phyloP scores from a whole-genome alignment of 805 yeast species.

The Wickerhamomyces queroliae region DNA sequence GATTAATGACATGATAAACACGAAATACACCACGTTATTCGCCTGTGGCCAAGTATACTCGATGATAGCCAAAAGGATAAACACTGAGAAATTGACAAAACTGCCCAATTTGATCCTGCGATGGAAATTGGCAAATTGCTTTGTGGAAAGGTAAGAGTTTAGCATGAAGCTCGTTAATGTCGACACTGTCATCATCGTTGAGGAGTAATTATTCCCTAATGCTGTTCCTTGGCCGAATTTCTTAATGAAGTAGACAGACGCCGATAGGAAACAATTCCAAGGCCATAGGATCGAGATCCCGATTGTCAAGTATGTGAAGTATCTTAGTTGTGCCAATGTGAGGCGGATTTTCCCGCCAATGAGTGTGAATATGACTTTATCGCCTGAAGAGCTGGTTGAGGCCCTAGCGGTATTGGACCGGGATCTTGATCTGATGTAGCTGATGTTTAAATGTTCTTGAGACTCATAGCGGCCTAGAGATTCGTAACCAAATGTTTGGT shows the following conservation, averaged over 20 bases:
- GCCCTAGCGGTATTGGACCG: too few species aligned
- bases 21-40: slow-evolving; percentile 28
- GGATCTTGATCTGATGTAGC: neutral
- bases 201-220: slow-evolving; percentile 56
- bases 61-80: slow-evolving; percentile 28
- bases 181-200: slow-evolving; percentile 85
- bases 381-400: too few species aligned
- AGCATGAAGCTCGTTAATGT: slow-evolving; percentile 59
- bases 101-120: slow-evolving; percentile 58
- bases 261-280: slow-evolving; percentile 89
- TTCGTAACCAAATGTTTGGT: neutral
- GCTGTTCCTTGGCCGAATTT: slow-evolving; percentile 47
- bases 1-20: slow-evolving; percentile 56
- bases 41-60: slow-evolving; percentile 17
- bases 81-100: slow-evolving; percentile 47
- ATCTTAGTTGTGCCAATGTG: slow-evolving; percentile 21
- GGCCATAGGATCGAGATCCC: slow-evolving; percentile 92
- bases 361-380: neutral
- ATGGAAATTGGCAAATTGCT: slow-evolving; percentile 55
- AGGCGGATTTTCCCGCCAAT: slow-evolving; percentile 9
- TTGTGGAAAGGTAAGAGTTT: slow-evolving; percentile 58
- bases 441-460: neutral
- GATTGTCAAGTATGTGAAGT: slow-evolving; percentile 55
- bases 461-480: neutral
- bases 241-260: slow-evolving; percentile 65